Conservation (phyloP, 169 alveolate species). For the Babesia gibsoni region DNA sequence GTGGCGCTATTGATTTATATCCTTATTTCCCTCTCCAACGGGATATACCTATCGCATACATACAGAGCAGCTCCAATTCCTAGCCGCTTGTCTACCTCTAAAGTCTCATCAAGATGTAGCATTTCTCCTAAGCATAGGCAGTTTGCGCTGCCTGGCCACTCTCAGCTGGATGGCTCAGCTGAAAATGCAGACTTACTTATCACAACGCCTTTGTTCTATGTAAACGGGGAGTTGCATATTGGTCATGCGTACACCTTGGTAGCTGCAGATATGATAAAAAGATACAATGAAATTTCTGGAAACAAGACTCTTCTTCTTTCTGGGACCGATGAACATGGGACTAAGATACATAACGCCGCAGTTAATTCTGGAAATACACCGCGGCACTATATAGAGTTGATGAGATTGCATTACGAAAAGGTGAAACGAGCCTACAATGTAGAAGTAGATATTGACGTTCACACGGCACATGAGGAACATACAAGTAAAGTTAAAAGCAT, state of each 20-base stretch:
- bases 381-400: slow-evolving; percentile 57
- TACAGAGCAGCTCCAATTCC: slow-evolving; percentile 28
- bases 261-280: slow-evolving; percentile 60
- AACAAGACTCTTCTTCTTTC: slow-evolving; percentile 42
- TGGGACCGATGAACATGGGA: slow-evolving; percentile 90
- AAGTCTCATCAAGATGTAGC: background rate
- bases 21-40: slow-evolving; percentile 53
- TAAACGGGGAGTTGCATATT: slow-evolving; percentile 71
- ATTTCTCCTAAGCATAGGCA: no score
- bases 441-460: slow-evolving; percentile 66
- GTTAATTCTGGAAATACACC: slow-evolving; percentile 41
- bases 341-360: slow-evolving; percentile 76
- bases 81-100: background rate
- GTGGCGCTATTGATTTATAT: slow-evolving; percentile 33
- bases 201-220: slow-evolving; percentile 66
- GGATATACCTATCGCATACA: slow-evolving; percentile 53
- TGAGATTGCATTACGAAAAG: slow-evolving; percentile 61
- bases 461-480: slow-evolving; percentile 77
- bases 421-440: slow-evolving; percentile 63
- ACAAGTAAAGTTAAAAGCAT: slow-evolving; percentile 50
- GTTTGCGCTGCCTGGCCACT: no score
- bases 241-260: slow-evolving; percentile 79
- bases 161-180: background rate
- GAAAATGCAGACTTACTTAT: slow-evolving; percentile 6
- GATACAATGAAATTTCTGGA: slow-evolving; percentile 45